Evolutionary conservation across 2,329 filamentous ascomycete genomes (phyloP), one percentile per base, ranked within the genome.

Genomic region (Tolypocladium tundrense): DNA sequence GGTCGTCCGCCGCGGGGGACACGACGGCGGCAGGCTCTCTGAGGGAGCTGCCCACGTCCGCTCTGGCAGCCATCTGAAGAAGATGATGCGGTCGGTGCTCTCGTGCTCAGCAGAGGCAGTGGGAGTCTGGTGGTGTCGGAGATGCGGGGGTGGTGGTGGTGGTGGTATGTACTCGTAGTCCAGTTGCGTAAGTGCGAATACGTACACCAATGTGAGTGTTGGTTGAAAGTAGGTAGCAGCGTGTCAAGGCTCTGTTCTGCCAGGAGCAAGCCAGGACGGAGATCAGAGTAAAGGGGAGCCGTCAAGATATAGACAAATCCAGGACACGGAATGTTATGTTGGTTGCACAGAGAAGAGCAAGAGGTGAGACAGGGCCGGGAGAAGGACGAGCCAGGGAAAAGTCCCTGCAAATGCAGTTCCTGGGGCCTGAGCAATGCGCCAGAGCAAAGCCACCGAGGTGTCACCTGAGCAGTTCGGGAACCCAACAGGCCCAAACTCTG

Each of bases 1-100:
- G 57, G 53, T 73, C 70, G 53, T 71, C 70, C 54, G 60, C 56
- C 50, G 55, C n/a, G 2, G 65, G 60, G 11, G 63, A 60, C 35
- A 65, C 55, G 13, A 63, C 62, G 33, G 64, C 58, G 54, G 61
- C 53, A 42, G 63, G 60, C 53, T 71, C 66, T 43, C 62, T 60
- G 58, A 64, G 62, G 55, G 64, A 39, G 48, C 67, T 61, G 41
- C 43, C 59, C 55, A 58, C 58, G 42, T 66, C 60, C 56, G 61
- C 58, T 58, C 63, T 56, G 40, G 62, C 60, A 27, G 67, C 64
- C 68, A 70, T 67, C 53, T 39, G 63, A 57, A 16, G 7, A 40
- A 21, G 7, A 11, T 10, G 39, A 35, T 10, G 54, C 31, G 42
- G 9, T 9, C 11, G 16, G 35, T 35, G 24, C 10, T 55, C 16